Evolutionary conservation across 345 rosid species (phyloP).

Genomic region (Populus alba): DNA sequence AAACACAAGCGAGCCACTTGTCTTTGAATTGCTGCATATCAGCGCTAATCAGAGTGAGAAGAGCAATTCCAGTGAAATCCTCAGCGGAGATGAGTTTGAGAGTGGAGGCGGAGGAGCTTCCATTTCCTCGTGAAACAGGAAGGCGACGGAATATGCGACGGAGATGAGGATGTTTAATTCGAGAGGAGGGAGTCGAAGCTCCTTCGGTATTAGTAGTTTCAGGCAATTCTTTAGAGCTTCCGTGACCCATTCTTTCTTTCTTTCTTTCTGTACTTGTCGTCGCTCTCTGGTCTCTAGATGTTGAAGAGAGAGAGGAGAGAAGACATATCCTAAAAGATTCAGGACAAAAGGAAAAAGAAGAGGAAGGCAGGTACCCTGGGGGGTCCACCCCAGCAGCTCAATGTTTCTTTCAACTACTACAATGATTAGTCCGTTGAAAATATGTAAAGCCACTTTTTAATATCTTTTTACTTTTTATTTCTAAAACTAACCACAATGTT

Average conservation of each 20-base stretch:
- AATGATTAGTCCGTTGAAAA: no score
- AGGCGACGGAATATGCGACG: slow-evolving; percentile 32
- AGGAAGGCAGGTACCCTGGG: no score
- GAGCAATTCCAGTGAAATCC: slow-evolving; percentile 85
- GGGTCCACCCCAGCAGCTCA: no score
- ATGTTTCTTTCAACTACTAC: no score
- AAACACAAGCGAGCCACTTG: slow-evolving; percentile 86
- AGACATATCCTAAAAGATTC: no score
- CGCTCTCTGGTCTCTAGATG: background rate
- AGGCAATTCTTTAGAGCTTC: slow-evolving; percentile 24
- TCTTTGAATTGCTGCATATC: slow-evolving; percentile 78
- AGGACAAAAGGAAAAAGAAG: no score
- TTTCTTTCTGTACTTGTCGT: background rate
- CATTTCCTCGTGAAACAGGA: slow-evolving; percentile 3
- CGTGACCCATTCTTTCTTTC: slow-evolving; percentile 29
- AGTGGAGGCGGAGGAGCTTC: slow-evolving; percentile 18
- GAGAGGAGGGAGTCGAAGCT: slow-evolving; percentile 29
- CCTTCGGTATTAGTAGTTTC: slow-evolving; percentile 4
- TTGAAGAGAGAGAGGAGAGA: no score
- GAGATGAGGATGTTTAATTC: slow-evolving; percentile 26
- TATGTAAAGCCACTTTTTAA: no score
- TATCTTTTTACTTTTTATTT: no score
- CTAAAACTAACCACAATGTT: no score
- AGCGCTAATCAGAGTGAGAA: slow-evolving; percentile 66
- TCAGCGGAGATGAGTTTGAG: slow-evolving; percentile 44